A percentile compares a stretch with the other conserved stretches of the same genome.
phyloP scores from a whole-genome alignment of 495 filamentous ascomycete genomes.

The Penicillium flavigenum region DNA sequence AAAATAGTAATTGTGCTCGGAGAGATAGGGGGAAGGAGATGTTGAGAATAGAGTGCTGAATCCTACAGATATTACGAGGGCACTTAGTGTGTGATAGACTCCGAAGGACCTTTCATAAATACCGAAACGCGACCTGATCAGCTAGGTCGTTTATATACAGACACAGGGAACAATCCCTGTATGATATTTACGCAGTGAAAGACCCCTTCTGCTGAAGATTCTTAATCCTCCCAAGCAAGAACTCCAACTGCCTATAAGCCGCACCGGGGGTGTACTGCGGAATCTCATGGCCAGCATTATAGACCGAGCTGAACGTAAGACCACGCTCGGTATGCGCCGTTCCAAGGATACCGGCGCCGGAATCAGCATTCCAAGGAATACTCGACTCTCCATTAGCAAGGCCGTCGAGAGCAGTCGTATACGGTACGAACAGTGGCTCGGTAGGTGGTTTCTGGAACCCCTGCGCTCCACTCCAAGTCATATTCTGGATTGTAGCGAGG shows the following conservation, averaged over 20 bases:
- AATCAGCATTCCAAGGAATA: constrained; percentile 25
- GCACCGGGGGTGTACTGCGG: constrained; percentile 63
- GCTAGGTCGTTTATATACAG: background rate
- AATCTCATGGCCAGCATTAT: constrained; percentile 58
- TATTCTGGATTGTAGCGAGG: constrained; percentile 74
- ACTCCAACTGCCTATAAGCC: constrained; percentile 67
- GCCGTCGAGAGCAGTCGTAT: constrained; percentile 45
- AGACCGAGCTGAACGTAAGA: constrained; percentile 62
- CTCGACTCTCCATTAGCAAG: constrained; percentile 22
- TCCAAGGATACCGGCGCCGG: constrained; percentile 60
- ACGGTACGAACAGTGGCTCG: constrained; percentile 65
- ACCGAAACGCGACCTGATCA: background rate
- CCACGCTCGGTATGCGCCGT: constrained; percentile 64
- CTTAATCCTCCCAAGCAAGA: constrained; percentile 60
- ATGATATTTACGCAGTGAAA: constrained; percentile 27
- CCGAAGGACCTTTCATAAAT: too few species aligned
- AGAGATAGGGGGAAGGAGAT: too few species aligned
- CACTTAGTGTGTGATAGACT: too few species aligned
- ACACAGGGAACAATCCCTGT: background rate
- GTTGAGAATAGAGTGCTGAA: too few species aligned
- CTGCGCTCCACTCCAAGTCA: constrained; percentile 74
- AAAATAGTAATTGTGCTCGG: too few species aligned
- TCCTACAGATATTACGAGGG: too few species aligned
- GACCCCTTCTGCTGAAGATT: constrained; percentile 34
- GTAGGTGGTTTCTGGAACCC: constrained; percentile 62